Evolutionary conservation across 768 basidiomycete genomes (phyloP).

Genomic region (Russula foetens): DNA sequence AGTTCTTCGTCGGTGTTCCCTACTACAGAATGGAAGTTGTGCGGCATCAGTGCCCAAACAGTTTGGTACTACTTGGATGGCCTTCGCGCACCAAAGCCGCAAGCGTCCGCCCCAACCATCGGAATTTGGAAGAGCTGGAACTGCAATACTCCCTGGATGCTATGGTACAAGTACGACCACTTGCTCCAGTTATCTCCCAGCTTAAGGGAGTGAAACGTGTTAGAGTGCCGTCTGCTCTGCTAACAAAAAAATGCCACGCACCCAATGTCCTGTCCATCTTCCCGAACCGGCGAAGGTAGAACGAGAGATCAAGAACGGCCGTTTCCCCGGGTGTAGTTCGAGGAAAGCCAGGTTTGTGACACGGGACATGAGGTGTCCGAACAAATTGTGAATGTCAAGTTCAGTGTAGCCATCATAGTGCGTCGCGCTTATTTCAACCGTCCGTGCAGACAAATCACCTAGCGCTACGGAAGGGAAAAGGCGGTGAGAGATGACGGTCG

Average conservation of each 20-base stretch:
- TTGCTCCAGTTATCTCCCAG: conserved; percentile 72
- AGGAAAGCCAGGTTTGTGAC: conserved; percentile 53
- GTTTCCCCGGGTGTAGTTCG: conserved; percentile 44
- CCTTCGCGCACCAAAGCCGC: conserved; percentile 46
- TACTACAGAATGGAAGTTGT: conserved; percentile 20
- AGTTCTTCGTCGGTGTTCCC: conserved; percentile 74
- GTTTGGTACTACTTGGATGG: neutral
- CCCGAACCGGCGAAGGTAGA: conserved; percentile 64
- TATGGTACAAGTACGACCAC: conserved; percentile 65
- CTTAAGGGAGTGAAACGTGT: conserved; percentile 24
- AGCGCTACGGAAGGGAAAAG: conserved; percentile 31
- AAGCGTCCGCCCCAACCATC: conserved; percentile 76
- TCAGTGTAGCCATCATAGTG: conserved; percentile 55
- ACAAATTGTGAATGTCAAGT: conserved; percentile 63
- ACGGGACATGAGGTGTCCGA: conserved; percentile 64
- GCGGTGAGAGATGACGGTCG: neutral
- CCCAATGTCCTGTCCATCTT: conserved; percentile 69
- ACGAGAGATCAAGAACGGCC: conserved; percentile 65
- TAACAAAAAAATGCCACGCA: conserved; percentile 23
- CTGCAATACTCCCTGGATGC: conserved; percentile 69
- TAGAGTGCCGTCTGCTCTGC: neutral
- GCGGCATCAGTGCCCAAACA: neutral
- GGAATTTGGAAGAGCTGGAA: conserved; percentile 82
- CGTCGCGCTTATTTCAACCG: conserved; percentile 65
- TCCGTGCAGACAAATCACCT: conserved; percentile 44